Conservation (phyloP, 2,329 filamentous ascomycete species). For the Pseudopithomyces chartarum region DNA sequence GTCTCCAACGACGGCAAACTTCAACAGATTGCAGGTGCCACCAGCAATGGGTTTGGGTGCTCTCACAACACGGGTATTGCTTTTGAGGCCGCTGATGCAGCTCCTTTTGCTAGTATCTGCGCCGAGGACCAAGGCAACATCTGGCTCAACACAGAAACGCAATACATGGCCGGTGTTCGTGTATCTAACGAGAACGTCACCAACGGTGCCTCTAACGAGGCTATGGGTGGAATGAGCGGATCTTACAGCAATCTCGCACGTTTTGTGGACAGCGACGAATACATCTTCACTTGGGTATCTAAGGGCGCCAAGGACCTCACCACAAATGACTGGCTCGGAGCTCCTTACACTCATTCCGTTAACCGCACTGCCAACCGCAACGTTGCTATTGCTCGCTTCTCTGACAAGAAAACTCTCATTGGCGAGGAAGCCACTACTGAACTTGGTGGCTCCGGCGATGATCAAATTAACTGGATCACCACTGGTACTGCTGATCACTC, state of each 20-base stretch:
- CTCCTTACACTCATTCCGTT: constrained; percentile 57
- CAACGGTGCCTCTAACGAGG: constrained; percentile 63
- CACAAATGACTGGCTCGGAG: constrained; percentile 63
- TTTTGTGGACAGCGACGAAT: constrained; percentile 57
- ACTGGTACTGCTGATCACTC: constrained; percentile 58
- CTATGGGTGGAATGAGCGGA: constrained; percentile 67
- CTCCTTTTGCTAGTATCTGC: constrained; percentile 64
- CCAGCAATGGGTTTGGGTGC: constrained; percentile 63
- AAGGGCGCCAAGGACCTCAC: constrained; percentile 62
- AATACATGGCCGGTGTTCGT: constrained; percentile 64
- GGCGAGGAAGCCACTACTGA: constrained; percentile 59
- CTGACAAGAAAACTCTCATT: constrained; percentile 62
- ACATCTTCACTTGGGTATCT: constrained; percentile 68
- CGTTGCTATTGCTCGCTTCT: constrained; percentile 62
- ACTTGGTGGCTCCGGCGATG: constrained; percentile 62
- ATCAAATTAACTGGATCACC: constrained; percentile 66
- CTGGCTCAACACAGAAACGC: constrained; percentile 66
- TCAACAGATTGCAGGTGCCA: constrained; percentile 56
- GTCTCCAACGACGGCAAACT: constrained; percentile 56
- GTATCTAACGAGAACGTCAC: constrained; percentile 67
- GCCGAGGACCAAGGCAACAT: constrained; percentile 67
- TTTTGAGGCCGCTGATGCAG: constrained; percentile 63
- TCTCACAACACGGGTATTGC: constrained; percentile 69
- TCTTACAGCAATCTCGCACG: constrained; percentile 63
- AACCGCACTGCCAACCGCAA: constrained; percentile 65